Evolutionary conservation across 805 yeast genomes (phyloP), one percentile per base, ranked within the genome.

Genomic region (Kuraishia capsulata): DNA sequence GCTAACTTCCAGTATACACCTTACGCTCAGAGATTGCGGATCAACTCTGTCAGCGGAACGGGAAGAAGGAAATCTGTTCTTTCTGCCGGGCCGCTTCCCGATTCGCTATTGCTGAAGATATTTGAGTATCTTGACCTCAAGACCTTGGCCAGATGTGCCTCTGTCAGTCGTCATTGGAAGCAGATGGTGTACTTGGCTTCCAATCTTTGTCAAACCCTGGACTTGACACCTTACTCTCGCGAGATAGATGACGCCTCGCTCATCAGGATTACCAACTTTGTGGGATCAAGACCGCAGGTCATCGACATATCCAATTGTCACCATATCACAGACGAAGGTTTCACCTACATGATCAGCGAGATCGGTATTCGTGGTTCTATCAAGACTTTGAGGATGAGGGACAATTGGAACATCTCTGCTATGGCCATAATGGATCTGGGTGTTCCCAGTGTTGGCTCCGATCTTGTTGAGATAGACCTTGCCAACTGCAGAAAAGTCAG

Each of bases 371-470:
- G 75, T 30, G 87, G 87, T 3, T 64, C 67, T 24, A 69, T 83
- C 33, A 62, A 64, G 38, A 57, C 59, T 8, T 59, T 83, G 36
- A 69, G 66, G 42, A 79, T 82, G 87, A 67, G 65, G 43, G 75
- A 83, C 13, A 79, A 74, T 35, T 82, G 90, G 90, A 85, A 80
- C 47, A 76, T 83, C 6, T 73, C 80, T 42, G 85, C 87, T 2
- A 78, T 81, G 85, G 83, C 89, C 2, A 79, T 82, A 23, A 80
- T 82, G 87, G 90, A 83, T 53, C 56, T 82, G 31, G 71, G 86
- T 1, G 77, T 73, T 2, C 79, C 81, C 0, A 67, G 73, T 46
- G 76, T 81, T 24, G 88, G 88, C 6, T 62, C 66, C 25, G 57
- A 68, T 44, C 57, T 83, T 29, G 74, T 67, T 39, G 77, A 73